Evolutionary conservation across 495 filamentous ascomycete species (phyloP), one percentile per base, ranked within the genome.

Genomic region (Corynascus novoguineensis): DNA sequence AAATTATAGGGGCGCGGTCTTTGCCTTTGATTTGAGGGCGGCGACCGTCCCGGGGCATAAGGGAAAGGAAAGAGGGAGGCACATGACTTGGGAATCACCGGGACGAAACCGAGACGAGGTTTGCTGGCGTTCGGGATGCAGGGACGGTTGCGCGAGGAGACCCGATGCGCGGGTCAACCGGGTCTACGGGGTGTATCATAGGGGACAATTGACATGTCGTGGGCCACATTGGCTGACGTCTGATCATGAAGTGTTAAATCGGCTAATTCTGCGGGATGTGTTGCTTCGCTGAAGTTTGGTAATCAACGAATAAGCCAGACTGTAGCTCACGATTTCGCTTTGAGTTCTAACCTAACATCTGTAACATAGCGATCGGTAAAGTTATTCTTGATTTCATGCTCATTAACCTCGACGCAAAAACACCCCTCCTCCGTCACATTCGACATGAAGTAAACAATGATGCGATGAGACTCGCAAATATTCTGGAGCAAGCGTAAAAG

Each of bases 121-220:
- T 54, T 53, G 40, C 50, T 55, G 46, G 56, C 53, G 58, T 54
- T 54, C 38, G 51, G 50, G 51, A 54, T 54, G 38, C 51, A 44
- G 38, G 38, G 51, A 40, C 51, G 51, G 51, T 42, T 44, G 12
- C 5, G 38, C 50, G 50, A 34, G 37, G 37, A 44, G 38, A 38
- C n/a, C 19, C 24, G 51, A 14, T 54, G 25, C 45, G 55, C 54
- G 54, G 54, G 38, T 50, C 34, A 42, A 44, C 38, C 27, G 55
- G 46, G 45, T 9, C 3, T 31, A 22, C 29, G 31, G 46, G 45
- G 19, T 50, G 46, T 57, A 49, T 57, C 34, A 57, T 57, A 50
- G 45, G 46, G 17, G 50, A 34, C 50, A 54, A 44, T 54, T 22
- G 50, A 53, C 37, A 21, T 29, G 27, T 54, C 38, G 51, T 45